phyloP scores from a whole-genome alignment of 768 basidiomycete species.

The Holtermannia corniformis region DNA sequence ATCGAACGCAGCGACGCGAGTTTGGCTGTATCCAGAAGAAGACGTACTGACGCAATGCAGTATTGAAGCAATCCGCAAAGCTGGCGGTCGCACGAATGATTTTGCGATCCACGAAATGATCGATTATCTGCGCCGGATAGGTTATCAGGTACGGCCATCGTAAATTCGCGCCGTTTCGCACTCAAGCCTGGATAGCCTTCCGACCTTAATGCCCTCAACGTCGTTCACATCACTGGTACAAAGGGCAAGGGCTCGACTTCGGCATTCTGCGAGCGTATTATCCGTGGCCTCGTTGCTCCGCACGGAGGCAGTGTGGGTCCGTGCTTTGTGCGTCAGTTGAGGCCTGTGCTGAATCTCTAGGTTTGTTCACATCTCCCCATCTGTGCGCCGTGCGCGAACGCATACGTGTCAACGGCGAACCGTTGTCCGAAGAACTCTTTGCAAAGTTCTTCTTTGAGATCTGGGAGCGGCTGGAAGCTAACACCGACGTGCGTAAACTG shows the following conservation, averaged over 20 bases:
- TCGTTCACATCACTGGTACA: conserved; percentile 92
- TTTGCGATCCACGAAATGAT: conserved; percentile 79
- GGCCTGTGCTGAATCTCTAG: conserved; percentile 43
- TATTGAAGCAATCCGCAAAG: conserved; percentile 68
- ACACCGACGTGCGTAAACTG: conserved; percentile 49
- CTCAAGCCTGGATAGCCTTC: conserved; percentile 50
- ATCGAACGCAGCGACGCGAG: conserved; percentile 74
- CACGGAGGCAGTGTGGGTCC: conserved; percentile 59
- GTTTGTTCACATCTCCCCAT: conserved; percentile 94
- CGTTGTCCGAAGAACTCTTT: conserved; percentile 79
- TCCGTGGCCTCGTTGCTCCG: conserved; percentile 58
- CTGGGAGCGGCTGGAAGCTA: conserved; percentile 70
- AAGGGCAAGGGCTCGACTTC: conserved; percentile 98
- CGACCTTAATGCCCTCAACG: conserved; percentile 78
- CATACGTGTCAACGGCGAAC: conserved; percentile 82
- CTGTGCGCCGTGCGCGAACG: conserved; percentile 91
- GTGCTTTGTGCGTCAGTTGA: background rate
- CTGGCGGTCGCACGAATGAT: conserved; percentile 52
- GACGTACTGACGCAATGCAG: conserved; percentile 3
- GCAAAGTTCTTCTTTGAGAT: conserved; percentile 90
- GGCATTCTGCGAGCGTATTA: conserved; percentile 79
- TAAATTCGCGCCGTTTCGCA: background rate
- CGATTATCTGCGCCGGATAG: conserved; percentile 77
- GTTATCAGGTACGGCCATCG: conserved; percentile 68
- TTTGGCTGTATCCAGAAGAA: background rate